Percentiles rank a stretch among this genome's conserved stretches.
Conservation (phyloP, 2,329 filamentous ascomycete species). For the Triangularia verruculosa region DNA sequence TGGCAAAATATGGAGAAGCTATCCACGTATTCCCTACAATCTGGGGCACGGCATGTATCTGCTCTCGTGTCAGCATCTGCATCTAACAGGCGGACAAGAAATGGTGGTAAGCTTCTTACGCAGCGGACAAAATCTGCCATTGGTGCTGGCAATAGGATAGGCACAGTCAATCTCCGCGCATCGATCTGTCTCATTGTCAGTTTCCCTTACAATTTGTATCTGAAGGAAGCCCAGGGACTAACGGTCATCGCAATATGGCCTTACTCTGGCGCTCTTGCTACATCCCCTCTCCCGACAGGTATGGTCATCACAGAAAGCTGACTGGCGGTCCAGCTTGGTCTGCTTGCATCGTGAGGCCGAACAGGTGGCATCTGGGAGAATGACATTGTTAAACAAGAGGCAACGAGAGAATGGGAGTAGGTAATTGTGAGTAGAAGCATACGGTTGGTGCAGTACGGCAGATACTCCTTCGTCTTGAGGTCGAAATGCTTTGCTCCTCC, state of each 20-base stretch:
- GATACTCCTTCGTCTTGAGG: conserved; percentile 22
- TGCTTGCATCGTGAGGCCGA: conserved; percentile 17
- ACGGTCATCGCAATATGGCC: conserved; percentile 25
- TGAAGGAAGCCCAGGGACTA: not conserved
- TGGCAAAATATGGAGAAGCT: conserved; percentile 22
- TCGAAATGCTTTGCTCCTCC: conserved; percentile 20
- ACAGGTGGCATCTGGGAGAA: conserved; percentile 22
- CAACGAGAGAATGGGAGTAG: not conserved
- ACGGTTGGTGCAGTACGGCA: conserved; percentile 23
- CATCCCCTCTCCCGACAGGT: conserved; percentile 26
- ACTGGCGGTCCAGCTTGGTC: conserved; percentile 18
- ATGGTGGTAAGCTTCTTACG: conserved; percentile 12
- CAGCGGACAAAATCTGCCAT: conserved; percentile 19
- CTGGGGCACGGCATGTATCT: conserved; percentile 25
- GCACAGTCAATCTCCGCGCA: conserved; percentile 19
- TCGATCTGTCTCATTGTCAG: conserved; percentile 13
- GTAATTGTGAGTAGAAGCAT: not conserved
- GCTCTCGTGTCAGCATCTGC: not conserved
- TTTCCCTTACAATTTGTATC: not conserved
- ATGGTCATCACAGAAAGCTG: conserved; percentile 20
- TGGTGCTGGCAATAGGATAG: conserved; percentile 7
- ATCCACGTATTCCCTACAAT: conserved; percentile 23
- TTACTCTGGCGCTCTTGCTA: conserved; percentile 5
- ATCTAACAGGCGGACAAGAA: not conserved
- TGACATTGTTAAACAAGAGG: not conserved